Evolutionary conservation across 2,329 filamentous ascomycete genomes (phyloP).

Genomic region (Cryphonectria nitschkei): DNA sequence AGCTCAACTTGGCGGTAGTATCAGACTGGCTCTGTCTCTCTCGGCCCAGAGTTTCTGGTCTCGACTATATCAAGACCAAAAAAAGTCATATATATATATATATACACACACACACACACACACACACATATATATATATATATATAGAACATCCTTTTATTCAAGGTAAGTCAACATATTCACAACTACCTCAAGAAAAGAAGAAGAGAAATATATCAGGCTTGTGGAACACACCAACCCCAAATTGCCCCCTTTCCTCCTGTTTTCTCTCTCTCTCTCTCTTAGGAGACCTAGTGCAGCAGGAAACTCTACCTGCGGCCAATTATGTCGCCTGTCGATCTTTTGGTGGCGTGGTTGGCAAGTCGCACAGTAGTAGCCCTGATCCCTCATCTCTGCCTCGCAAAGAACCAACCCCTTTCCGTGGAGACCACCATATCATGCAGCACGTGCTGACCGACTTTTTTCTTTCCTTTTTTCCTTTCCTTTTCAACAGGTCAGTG

Average conservation of each 20-base stretch:
- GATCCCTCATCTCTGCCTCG: constrained; percentile 13
- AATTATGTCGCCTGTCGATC: constrained; percentile 16
- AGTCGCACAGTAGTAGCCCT: constrained; percentile 22
- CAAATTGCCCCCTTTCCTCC: neutral
- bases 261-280: constrained; percentile 1
- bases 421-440: constrained; percentile 20
- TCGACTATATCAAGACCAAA: constrained; percentile 35
- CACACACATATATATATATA: too few species aligned
- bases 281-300: constrained; percentile 15
- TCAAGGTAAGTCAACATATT: constrained; percentile 22
- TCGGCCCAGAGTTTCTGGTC: constrained; percentile 32
- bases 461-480: constrained; percentile 11
- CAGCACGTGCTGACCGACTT: constrained; percentile 29
- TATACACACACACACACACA: neutral
- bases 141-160: neutral
- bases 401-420: neutral
- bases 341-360: constrained; percentile 20
- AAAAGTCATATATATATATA: neutral
- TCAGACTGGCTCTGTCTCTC: constrained; percentile 19
- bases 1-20: constrained; percentile 34
- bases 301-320: constrained; percentile 14
- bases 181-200: neutral
- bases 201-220: neutral
- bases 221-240: constrained; percentile 21
- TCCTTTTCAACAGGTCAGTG: constrained; percentile 26